These are phyloP conservation scores for Cladosporium colombiae DNA, from an alignment of 2,329 filamentous ascomycete genomes.

Conservation along the genomic window DNA sequence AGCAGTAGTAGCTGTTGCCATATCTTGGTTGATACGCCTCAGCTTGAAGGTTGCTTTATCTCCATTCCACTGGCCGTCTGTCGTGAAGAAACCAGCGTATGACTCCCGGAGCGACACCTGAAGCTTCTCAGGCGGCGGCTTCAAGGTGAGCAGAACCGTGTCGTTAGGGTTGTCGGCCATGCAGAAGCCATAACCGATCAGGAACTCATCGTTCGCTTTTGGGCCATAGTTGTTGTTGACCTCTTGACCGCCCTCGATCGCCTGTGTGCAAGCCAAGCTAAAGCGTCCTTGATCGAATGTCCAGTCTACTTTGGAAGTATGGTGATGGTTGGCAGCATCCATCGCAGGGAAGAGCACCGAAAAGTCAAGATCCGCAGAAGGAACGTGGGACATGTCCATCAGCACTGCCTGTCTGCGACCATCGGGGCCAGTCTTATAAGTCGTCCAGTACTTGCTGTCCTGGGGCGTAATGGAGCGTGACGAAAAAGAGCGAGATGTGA, in stretches of 20 bases:
- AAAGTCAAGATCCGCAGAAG: constrained; percentile 40
- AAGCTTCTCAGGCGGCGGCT: constrained; percentile 41
- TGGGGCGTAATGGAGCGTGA: constrained; percentile 40
- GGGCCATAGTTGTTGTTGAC: constrained; percentile 57
- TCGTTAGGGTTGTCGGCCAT: constrained; percentile 51
- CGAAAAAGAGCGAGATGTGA: constrained; percentile 54
- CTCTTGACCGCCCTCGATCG: constrained; percentile 41
- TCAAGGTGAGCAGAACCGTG: constrained; percentile 46
- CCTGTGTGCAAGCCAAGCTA: constrained; percentile 41
- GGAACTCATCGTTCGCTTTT: constrained; percentile 54
- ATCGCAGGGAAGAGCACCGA: constrained; percentile 53
- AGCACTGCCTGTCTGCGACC: constrained; percentile 37
- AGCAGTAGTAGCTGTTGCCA: constrained; percentile 18
- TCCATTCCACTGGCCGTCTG: constrained; percentile 35
- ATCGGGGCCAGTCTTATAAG: constrained; percentile 35
- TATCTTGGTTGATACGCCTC: constrained; percentile 16
- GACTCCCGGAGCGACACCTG: constrained; percentile 33
- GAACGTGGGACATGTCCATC: constrained; percentile 36
- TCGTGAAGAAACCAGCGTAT: constrained; percentile 39
- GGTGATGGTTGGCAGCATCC: constrained; percentile 52
- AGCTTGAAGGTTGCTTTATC: constrained; percentile 43
- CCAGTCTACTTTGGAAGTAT: constrained; percentile 51
- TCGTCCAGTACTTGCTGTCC: constrained; percentile 40
- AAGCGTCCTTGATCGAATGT: constrained; percentile 43
- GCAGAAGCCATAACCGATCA: constrained; percentile 57